Evolutionary conservation across 805 yeast genomes (phyloP).

Genomic region (Nakazawaea pomicola): DNA sequence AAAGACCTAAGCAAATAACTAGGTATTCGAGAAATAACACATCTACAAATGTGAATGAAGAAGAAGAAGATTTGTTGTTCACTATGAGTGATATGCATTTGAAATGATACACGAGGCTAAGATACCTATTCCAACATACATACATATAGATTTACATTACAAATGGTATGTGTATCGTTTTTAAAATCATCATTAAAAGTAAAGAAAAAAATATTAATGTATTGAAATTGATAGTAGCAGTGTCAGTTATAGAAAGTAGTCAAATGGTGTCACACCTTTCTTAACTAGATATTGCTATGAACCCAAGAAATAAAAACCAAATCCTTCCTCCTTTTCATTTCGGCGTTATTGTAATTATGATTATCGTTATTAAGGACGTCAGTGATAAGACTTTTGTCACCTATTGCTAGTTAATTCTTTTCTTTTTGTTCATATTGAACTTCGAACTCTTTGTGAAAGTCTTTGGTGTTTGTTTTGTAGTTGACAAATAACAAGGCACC

Average conservation of each 20-base stretch:
- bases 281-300: background rate
- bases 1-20: conserved; percentile 10
- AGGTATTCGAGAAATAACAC: conserved; percentile 3
- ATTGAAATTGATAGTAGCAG: too few species aligned
- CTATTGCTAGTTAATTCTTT: background rate
- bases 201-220: too few species aligned
- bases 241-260: background rate
- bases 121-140: too few species aligned
- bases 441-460: conserved; percentile 13
- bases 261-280: too few species aligned
- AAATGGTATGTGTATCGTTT: too few species aligned
- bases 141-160: too few species aligned
- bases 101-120: conserved; percentile 4
- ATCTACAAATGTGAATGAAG: conserved; percentile 36
- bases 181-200: too few species aligned
- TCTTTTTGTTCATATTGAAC: conserved; percentile 1
- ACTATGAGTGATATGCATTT: conserved; percentile 66
- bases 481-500: background rate
- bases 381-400: too few species aligned
- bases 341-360: too few species aligned
- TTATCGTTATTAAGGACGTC: too few species aligned
- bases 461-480: conserved; percentile 3
- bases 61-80: conserved; percentile 62
- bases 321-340: too few species aligned
- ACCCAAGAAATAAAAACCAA: background rate